Percentiles rank a stretch among this genome's conserved stretches.
These are phyloP conservation scores for Starmera quercuum DNA, from an alignment of 805 yeast genomes.

Conservation along the genomic window DNA sequence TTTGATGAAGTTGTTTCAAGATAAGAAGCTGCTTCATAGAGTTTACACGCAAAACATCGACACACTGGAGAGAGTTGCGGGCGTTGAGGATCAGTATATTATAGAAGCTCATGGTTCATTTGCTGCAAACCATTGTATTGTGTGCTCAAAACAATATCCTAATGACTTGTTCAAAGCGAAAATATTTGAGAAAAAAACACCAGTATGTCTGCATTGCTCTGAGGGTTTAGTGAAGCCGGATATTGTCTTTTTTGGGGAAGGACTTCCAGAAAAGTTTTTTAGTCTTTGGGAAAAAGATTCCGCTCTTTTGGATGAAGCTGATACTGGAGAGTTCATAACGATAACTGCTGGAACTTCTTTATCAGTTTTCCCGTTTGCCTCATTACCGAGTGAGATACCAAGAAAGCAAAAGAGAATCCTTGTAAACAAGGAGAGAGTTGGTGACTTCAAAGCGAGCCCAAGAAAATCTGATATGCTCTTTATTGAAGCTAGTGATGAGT, in stretches of 20 bases:
- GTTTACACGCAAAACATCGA: slow-evolving; percentile 92
- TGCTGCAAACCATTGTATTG: slow-evolving; percentile 76
- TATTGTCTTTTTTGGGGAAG: slow-evolving; percentile 92
- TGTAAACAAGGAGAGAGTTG: slow-evolving; percentile 71
- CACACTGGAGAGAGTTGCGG: slow-evolving; percentile 82
- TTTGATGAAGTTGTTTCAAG: slow-evolving; percentile 60
- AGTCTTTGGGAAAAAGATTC: slow-evolving; percentile 54
- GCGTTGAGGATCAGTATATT: slow-evolving; percentile 52
- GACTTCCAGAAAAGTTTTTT: slow-evolving; percentile 66
- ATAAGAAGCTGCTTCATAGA: slow-evolving; percentile 52
- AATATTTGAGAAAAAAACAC: slow-evolving; percentile 26
- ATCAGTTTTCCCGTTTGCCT: slow-evolving; percentile 86
- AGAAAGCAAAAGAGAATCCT: slow-evolving; percentile 47
- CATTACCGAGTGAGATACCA: slow-evolving; percentile 61
- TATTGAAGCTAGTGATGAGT: slow-evolving; percentile 59
- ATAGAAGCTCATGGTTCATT: slow-evolving; percentile 96
- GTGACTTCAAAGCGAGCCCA: slow-evolving; percentile 49
- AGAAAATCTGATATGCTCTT: slow-evolving; percentile 56
- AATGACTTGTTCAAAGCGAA: slow-evolving; percentile 34
- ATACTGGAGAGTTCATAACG: slow-evolving; percentile 51
- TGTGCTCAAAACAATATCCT: slow-evolving; percentile 53
- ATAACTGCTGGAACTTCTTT: slow-evolving; percentile 91
- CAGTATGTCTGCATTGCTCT: slow-evolving; percentile 51
- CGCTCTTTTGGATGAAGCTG: slow-evolving; percentile 8
- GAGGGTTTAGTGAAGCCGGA: slow-evolving; percentile 82